These are phyloP conservation scores for Forsythia suspensa DNA, from an alignment of 257 asterid genomes.

Conservation along the genomic window DNA sequence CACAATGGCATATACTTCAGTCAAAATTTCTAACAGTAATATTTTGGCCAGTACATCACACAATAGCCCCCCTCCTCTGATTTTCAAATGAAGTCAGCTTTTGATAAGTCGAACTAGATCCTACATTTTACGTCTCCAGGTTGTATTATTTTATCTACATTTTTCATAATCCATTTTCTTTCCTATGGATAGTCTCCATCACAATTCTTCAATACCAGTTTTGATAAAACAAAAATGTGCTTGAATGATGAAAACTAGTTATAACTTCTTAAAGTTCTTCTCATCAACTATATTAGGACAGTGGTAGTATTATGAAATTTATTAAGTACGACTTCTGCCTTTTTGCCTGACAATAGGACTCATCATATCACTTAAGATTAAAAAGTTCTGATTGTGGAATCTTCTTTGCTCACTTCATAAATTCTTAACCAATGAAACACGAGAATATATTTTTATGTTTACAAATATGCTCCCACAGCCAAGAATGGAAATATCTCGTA, in stretches of 20 bases:
- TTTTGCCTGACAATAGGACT: neutral
- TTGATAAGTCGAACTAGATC: too few relatives aligned
- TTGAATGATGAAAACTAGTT: neutral
- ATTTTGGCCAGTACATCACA: too few relatives aligned
- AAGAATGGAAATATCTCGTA: neutral
- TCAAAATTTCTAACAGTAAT: neutral
- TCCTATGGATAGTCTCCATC: neutral
- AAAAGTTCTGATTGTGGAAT: neutral
- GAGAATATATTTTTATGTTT: neutral
- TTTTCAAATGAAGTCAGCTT: too few relatives aligned
- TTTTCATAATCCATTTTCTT: neutral
- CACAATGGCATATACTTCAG: too few relatives aligned
- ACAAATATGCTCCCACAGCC: neutral
- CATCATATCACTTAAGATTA: neutral
- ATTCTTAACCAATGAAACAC: neutral
- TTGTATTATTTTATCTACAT: too few relatives aligned
- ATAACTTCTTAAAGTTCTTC: neutral
- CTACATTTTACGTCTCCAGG: too few relatives aligned
- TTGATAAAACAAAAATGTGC: neutral
- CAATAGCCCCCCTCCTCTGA: too few relatives aligned
- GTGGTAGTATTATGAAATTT: too few relatives aligned
- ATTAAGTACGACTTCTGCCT: too few relatives aligned
- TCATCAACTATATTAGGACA: neutral
- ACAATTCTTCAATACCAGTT: too few relatives aligned
- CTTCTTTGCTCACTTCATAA: neutral